Evolutionary conservation across 176 grass and related monocot genomes (phyloP), one percentile per base, ranked within the genome.

Genomic region (Juncus inflexus): DNA sequence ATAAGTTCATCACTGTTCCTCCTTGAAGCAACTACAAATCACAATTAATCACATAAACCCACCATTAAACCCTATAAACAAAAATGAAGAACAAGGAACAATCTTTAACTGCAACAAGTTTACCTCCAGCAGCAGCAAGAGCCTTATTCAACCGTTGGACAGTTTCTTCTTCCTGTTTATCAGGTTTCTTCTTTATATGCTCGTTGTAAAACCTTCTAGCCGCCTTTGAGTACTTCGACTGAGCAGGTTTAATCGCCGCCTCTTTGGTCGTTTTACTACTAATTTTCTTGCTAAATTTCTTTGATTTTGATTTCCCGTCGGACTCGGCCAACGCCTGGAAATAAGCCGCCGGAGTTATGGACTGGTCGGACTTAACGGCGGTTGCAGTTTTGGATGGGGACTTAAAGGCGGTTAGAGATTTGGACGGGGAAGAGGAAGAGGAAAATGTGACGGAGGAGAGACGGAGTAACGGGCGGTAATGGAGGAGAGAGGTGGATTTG

Each of bases 151-250:
- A 83, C 10, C 92, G 70, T 73, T 89, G 81, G 38, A 76, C 73
- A 66, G 83, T 74, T 4, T 15, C 4, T 56, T 89, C 84, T 62
- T 49, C 55, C 52, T 52, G 35, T 42, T 45, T 58, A 4, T 59
- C 67, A 15, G 39, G 11, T 52, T 71, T 71, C 3, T 10, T 37
- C 19, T 71, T 71, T 57, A 97, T 77, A 37, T 89, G 84, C 71
- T 91, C 83, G 55, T 91, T 91, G 71, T 97, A 97, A 74, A 89
- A 97, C 67, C 92, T 77, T 62, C 92, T 91, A 1, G 87, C 87
- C 2, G 92, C 92, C 85, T 97, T 97, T 11, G 92, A 91, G 72
- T 91, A 91, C 63, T 89, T 91, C 40, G 87, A 87, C 7, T 78
- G 67, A 37, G 40, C 62, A 4, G 84, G n/a, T 60, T 59, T 83